Base-by-base conservation (phyloP, 169 alveolate genomes). In the Plasmodium gonderi region DNA sequence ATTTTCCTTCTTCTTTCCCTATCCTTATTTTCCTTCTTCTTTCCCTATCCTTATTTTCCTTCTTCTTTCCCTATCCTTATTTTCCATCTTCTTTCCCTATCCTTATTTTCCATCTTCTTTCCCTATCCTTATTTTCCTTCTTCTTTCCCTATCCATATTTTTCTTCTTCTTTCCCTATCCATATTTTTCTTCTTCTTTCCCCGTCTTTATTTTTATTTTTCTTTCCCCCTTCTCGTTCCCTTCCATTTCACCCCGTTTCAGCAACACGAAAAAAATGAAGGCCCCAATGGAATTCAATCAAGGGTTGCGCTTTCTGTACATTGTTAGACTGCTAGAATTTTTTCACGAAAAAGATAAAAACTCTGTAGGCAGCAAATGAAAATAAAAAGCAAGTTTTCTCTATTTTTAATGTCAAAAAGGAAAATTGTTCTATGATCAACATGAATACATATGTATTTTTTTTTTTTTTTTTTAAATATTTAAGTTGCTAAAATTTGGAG, bases 311-410 rank as follows among this genome's bases (percentile, higher is more conserved):
- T 79, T 80, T 69, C 76, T 80, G 51, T 90, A 90, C 64, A 40
- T 90, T 49, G 29, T 51, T 29, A 76, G 94, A 49, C 75, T 80
- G n/a, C 38, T 90, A n/a, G 91, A 80, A 51, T 69, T 90, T 72
- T 80, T 42, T 49, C 64, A 90, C 67, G 51, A 72, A 77, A 68
- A 75, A 33, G 42, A 44, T n/a, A n/a, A 8, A 38, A 54, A 1
- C 17, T 42, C 17, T 42, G 23, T 33, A 68, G 78, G 65, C 14
- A 45, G 0, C 69, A 69, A 72, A n/a, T 26, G 7, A 36, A 14
- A 49, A 1, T 31, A 8, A 29, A 20, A 54, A 23, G 31, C 29
- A 40, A 14, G 38, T 40, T 17, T 3, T 23, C 17, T 65, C 26
- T 33, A 33, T 17, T 11, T 74, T n/a, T n/a, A n/a, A n/a, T n/a